Evolutionary conservation across 768 basidiomycete species (phyloP).

Genomic region (Rhodotorula kratochvilovae): DNA sequence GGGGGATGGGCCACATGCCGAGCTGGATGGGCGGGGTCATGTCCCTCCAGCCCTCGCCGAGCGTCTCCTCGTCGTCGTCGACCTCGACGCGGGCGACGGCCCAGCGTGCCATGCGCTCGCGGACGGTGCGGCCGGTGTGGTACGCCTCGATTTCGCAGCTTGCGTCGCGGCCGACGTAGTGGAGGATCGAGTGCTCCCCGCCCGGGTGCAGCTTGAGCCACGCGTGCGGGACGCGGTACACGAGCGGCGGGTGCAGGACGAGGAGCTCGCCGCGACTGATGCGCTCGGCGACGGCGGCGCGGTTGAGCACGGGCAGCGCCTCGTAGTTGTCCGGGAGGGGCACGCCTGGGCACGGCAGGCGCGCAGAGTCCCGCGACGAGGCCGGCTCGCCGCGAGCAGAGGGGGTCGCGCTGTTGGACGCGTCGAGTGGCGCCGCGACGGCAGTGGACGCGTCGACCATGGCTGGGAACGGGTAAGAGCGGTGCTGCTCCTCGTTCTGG

Average conservation of each 20-base stretch:
- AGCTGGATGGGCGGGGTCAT: conserved; percentile 39
- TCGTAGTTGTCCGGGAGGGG: conserved; percentile 22
- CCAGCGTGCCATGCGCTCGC: conserved; percentile 35
- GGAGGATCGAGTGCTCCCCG: conserved; percentile 78
- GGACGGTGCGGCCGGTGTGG: conserved; percentile 52
- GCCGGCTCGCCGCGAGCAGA: neutral
- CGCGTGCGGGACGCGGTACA: conserved; percentile 32
- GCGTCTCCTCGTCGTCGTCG: conserved; percentile 13
- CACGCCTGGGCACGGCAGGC: conserved; percentile 25
- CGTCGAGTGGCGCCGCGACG: no score
- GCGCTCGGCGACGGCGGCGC: conserved; percentile 5
- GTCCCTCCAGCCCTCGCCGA: conserved; percentile 36
- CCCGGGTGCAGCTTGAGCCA: conserved; percentile 57
- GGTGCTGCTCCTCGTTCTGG: neutral
- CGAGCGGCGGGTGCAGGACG: conserved; percentile 36
- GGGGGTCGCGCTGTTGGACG: neutral
- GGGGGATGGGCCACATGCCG: conserved; percentile 37
- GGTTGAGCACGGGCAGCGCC: conserved; percentile 11
- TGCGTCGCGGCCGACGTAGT: conserved; percentile 92
- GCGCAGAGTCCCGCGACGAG: conserved; percentile 2
- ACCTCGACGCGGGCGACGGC: conserved; percentile 28
- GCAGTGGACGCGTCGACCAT: neutral
- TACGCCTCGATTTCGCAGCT: conserved; percentile 91
- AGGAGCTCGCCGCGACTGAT: conserved; percentile 33
- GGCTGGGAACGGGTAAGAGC: no score